Percentiles rank a stretch among this genome's conserved stretches.
These are phyloP conservation scores for Cyclospora cayetanensis DNA, from an alignment of 169 alveolate species.

Conservation along the genomic window DNA sequence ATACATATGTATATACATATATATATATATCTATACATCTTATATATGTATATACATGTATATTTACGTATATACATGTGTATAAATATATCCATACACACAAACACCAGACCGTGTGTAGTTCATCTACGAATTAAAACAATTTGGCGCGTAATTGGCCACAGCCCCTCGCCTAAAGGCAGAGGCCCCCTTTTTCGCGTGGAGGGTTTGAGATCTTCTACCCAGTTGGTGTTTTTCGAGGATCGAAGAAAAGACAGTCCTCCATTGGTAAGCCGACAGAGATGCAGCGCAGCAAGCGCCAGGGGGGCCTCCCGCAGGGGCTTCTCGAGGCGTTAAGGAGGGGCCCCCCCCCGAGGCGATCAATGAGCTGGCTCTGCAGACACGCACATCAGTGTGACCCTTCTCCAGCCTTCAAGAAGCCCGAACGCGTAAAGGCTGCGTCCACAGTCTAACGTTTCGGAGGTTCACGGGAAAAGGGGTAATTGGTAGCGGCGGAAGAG, in stretches of 20 bases:
- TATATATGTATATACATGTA: too few relatives aligned
- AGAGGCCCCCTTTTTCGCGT: background rate
- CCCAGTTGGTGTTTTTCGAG: background rate
- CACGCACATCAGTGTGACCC: background rate
- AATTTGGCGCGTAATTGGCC: too few relatives aligned
- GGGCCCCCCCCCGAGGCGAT: background rate
- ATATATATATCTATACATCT: too few relatives aligned
- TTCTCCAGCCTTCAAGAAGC: background rate
- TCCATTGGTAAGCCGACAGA: background rate
- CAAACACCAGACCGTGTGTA: too few relatives aligned
- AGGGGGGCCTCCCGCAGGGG: background rate
- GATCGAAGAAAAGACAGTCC: slow-evolving; percentile 27
- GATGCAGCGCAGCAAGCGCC: background rate
- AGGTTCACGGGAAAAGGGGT: too few relatives aligned
- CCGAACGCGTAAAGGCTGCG: background rate
- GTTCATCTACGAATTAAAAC: too few relatives aligned
- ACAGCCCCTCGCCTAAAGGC: too few relatives aligned
- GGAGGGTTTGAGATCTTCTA: slow-evolving; percentile 12
- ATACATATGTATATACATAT: too few relatives aligned
- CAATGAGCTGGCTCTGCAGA: background rate
- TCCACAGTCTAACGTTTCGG: background rate
- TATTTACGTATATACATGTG: too few relatives aligned
- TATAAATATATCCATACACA: too few relatives aligned
- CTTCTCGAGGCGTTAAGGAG: background rate
- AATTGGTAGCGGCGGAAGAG: too few relatives aligned